These are phyloP conservation scores for Metarhizium sp. DNA, from an alignment of 2,329 filamentous ascomycete species.

Conservation along the genomic window DNA sequence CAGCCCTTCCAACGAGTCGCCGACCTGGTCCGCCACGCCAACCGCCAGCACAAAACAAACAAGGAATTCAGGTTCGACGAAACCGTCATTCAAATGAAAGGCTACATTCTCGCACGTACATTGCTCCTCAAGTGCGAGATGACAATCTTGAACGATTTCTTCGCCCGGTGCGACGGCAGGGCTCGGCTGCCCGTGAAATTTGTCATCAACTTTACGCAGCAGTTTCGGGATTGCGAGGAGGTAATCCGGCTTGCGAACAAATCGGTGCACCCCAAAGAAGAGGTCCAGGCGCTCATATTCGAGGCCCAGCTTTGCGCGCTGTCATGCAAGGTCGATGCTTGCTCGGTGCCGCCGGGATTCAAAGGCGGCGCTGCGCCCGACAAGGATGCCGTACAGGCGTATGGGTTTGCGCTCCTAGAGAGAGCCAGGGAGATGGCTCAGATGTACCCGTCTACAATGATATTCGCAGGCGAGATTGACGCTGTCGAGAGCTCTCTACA, in stretches of 20 bases:
- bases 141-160: conserved; percentile 31
- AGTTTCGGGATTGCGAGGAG: conserved; percentile 27
- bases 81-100: conserved; percentile 24
- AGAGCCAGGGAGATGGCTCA: conserved; percentile 12
- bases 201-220: conserved; percentile 17
- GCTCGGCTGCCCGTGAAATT: conserved; percentile 1
- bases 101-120: conserved; percentile 29
- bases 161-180: conserved; percentile 11
- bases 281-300: conserved; percentile 41
- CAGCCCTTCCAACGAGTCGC: conserved; percentile 39
- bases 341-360: neutral
- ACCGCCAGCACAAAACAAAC: conserved; percentile 15
- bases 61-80: conserved; percentile 25
- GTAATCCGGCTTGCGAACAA: conserved; percentile 29
- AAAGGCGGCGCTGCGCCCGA: neutral
- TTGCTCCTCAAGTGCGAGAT: conserved; percentile 41
- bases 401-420: conserved; percentile 10
- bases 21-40: conserved; percentile 32
- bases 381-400: neutral
- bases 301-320: conserved; percentile 24
- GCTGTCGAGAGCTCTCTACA: conserved; percentile 36
- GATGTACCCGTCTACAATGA: conserved; percentile 16
- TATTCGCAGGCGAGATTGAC: conserved; percentile 35
- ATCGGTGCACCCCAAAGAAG: conserved; percentile 28
- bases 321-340: neutral